Evolutionary conservation across 2,329 filamentous ascomycete species (phyloP).

Genomic region (Zalaria obscura): DNA sequence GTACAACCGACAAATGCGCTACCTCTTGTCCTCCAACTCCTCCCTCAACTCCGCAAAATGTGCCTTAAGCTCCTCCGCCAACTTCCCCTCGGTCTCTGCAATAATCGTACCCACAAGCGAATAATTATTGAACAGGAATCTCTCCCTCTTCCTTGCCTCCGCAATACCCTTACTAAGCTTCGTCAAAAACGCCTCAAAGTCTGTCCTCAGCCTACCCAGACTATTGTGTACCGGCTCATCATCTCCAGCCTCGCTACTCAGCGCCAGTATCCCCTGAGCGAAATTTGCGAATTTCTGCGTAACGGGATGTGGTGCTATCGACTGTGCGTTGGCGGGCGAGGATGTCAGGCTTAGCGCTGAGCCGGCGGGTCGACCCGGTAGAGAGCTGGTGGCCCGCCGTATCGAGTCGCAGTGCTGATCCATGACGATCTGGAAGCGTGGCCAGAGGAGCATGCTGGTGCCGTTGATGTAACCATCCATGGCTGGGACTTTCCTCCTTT

Average conservation of each 20-base stretch:
- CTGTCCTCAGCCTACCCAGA: constrained; percentile 58
- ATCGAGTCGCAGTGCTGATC: constrained; percentile 85
- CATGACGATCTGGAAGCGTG: constrained; percentile 86
- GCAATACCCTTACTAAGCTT: constrained; percentile 62
- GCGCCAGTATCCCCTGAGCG: constrained; percentile 64
- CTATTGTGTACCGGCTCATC: constrained; percentile 85
- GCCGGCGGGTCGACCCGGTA: constrained; percentile 34
- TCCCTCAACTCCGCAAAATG: constrained; percentile 54
- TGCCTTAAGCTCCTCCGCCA: constrained; percentile 59
- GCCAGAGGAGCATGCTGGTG: constrained; percentile 93
- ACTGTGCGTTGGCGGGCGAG: constrained; percentile 45
- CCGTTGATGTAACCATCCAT: constrained; percentile 87
- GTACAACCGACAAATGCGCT: neutral
- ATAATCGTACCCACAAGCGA: constrained; percentile 89
- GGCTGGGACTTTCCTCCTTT: constrained; percentile 77
- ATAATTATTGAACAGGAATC: constrained; percentile 94
- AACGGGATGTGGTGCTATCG: constrained; percentile 74
- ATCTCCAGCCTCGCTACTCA: constrained; percentile 84
- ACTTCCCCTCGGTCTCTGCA: constrained; percentile 51
- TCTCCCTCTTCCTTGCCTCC: constrained; percentile 66
- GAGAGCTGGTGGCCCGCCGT: constrained; percentile 38
- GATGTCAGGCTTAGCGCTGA: constrained; percentile 41
- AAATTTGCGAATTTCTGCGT: constrained; percentile 96
- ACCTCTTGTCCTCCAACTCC: constrained; percentile 2
- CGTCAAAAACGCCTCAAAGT: constrained; percentile 71